Percentiles rank a stretch among this genome's conserved stretches.
Evolutionary conservation across 352 stramenopile genomes (phyloP).

Genomic region (Globisporangium apiculatum): DNA sequence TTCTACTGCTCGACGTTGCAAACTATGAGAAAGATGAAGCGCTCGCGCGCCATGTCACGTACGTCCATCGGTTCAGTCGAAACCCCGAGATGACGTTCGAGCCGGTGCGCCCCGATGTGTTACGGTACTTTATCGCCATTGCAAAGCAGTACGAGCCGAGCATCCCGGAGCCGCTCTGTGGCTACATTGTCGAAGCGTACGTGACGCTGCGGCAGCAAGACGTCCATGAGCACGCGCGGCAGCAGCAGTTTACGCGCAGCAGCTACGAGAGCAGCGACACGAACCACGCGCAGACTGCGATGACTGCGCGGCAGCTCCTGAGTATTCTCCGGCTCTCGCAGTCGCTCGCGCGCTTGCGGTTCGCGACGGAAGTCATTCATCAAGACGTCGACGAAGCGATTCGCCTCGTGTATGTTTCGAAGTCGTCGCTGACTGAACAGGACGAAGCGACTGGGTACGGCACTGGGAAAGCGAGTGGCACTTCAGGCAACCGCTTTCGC

Average conservation of each 20-base stretch:
- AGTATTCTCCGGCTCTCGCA: constrained; percentile 97
- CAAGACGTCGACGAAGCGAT: constrained; percentile 98
- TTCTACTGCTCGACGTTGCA: constrained; percentile 96
- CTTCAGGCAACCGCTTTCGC: neutral
- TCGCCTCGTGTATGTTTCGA: constrained; percentile 96
- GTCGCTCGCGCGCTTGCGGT: constrained; percentile 94
- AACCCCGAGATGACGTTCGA: constrained; percentile 91
- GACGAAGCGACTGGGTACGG: constrained; percentile 48
- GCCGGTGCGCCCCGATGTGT: constrained; percentile 87
- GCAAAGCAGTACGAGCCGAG: constrained; percentile 82
- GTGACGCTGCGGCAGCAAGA: constrained; percentile 95
- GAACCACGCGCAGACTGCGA: constrained; percentile 93
- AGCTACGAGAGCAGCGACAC: constrained; percentile 26
- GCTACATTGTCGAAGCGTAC: constrained; percentile 99
- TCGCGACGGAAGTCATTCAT: constrained; percentile 92
- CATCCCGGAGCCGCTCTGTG: constrained; percentile 91
- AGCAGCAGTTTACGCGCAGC: constrained; percentile 46
- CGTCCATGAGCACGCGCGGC: constrained; percentile 63
- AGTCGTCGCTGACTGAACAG: constrained; percentile 91
- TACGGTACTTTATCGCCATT: constrained; percentile 86
- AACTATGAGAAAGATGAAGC: constrained; percentile 91
- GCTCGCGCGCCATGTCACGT: constrained; percentile 89
- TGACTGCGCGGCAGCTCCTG: constrained; percentile 98
- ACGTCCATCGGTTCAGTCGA: constrained; percentile 86
- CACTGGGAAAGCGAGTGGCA: constrained; percentile 6